These are phyloP conservation scores for Trebouxia gelatinosa DNA, from an alignment of 163 green algal genomes.

Conservation along the genomic window DNA sequence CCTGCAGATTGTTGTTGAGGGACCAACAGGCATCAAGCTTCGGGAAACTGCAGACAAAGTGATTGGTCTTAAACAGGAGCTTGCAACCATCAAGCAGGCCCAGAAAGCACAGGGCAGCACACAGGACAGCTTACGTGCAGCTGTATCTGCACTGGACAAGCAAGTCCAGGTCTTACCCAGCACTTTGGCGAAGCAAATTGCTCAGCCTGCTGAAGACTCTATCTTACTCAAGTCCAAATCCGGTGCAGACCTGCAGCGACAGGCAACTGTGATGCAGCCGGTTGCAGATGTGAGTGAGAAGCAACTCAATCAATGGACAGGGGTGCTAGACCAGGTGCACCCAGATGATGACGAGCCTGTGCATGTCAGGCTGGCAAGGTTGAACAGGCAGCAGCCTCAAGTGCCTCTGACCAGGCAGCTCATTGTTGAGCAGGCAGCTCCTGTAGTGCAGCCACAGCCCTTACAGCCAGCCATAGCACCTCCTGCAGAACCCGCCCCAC, in stretches of 20 bases:
- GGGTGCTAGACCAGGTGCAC: neutral
- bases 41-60: constrained; percentile 15
- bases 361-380: neutral
- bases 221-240: constrained; percentile 1
- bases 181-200: constrained; percentile 15
- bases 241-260: neutral
- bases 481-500: neutral
- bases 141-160: constrained; percentile 3
- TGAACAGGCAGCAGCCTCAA: neutral
- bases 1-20: constrained; percentile 13
- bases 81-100: neutral
- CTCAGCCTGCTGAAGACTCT: constrained; percentile 7
- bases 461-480: neutral
- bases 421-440: neutral
- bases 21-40: constrained; percentile 20
- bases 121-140: constrained; percentile 18
- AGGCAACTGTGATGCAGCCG: neutral
- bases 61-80: constrained; percentile 23
- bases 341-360: neutral
- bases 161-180: constrained; percentile 7
- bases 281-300: constrained; percentile 8
- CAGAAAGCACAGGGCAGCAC: constrained; percentile 3
- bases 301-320: neutral
- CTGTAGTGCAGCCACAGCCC: neutral
- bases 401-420: constrained; percentile 12